These are phyloP conservation scores for Nemania bipapillata DNA, from an alignment of 2,329 filamentous ascomycete genomes.

Conservation along the genomic window DNA sequence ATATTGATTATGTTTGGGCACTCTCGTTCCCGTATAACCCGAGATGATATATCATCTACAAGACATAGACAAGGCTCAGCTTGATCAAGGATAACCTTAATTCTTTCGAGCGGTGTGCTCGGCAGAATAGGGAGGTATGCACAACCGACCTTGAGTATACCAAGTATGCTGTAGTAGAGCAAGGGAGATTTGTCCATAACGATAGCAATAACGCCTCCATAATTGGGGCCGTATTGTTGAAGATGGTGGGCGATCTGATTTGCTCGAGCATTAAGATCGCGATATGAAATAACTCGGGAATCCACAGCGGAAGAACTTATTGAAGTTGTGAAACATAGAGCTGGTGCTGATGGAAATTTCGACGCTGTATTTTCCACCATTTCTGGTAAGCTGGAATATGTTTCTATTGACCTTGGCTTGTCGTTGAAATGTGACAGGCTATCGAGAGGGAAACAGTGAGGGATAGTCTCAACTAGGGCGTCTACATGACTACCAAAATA, in stretches of 20 bases:
- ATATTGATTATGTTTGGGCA: conserved; percentile 52
- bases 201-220: conserved; percentile 74
- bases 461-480: conserved; percentile 43
- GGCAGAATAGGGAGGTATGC: conserved; percentile 84
- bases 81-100: conserved; percentile 70
- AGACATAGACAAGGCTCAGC: conserved; percentile 63
- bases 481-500: conserved; percentile 48
- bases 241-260: conserved; percentile 73
- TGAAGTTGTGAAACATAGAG: conserved; percentile 71
- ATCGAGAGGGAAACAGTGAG: conserved; percentile 46
- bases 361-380: conserved; percentile 66
- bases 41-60: conserved; percentile 50
- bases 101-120: conserved; percentile 71
- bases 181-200: conserved; percentile 79
- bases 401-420: conserved; percentile 49
- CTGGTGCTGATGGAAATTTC: conserved; percentile 63
- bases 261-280: conserved; percentile 69
- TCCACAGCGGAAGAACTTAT: conserved; percentile 54
- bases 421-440: conserved; percentile 64
- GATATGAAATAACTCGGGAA: conserved; percentile 68
- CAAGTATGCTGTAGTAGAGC: conserved; percentile 79
- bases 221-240: conserved; percentile 56
- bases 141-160: conserved; percentile 76
- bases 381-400: conserved; percentile 59
- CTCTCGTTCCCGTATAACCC: conserved; percentile 31